Evolutionary conservation across 208 protist species (phyloP).

Genomic region (Wallacemonas collosoma): DNA sequence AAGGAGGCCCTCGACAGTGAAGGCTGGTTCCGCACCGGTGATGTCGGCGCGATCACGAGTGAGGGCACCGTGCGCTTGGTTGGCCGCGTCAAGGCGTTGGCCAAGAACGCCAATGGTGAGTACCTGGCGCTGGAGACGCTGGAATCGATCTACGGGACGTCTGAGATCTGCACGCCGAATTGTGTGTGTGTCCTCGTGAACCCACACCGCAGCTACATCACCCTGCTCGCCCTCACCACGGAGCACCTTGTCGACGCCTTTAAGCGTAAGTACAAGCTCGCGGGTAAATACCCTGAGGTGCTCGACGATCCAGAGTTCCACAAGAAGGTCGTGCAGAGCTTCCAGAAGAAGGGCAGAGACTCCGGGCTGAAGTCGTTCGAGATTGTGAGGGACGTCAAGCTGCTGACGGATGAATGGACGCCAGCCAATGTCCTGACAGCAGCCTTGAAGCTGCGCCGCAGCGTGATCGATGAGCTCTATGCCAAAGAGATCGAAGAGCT

Average conservation of each 20-base stretch:
- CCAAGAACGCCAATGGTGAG: conserved; percentile 92
- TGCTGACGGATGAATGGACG: conserved; percentile 83
- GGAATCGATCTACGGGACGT: conserved; percentile 69
- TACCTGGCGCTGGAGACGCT: conserved; percentile 90
- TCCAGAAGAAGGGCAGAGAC: conserved; percentile 52
- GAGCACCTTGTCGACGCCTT: conserved; percentile 58
- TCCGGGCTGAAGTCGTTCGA: conserved; percentile 79
- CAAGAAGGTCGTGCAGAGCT: conserved; percentile 37
- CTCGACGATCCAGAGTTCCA: conserved; percentile 50
- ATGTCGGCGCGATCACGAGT: conserved; percentile 68
- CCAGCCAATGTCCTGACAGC: conserved; percentile 83
- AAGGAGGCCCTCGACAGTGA: conserved; percentile 75
- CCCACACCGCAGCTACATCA: conserved; percentile 74
- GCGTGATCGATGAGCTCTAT: conserved; percentile 66
- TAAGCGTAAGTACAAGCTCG: conserved; percentile 57
- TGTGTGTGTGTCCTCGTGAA: conserved; percentile 79
- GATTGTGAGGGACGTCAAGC: conserved; percentile 44
- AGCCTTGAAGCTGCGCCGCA: conserved; percentile 81
- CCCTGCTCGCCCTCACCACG: conserved; percentile 50
- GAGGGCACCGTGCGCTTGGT: conserved; percentile 76
- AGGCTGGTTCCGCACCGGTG: conserved; percentile 90
- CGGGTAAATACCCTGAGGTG: conserved; percentile 44
- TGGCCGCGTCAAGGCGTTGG: conserved; percentile 90
- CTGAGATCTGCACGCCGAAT: conserved; percentile 54
- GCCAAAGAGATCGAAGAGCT: conserved; percentile 58